These are phyloP conservation scores for thale cress (Arabidopsis thaliana) DNA, from an alignment of 345 rosid species.

Conservation along the genomic window DNA sequence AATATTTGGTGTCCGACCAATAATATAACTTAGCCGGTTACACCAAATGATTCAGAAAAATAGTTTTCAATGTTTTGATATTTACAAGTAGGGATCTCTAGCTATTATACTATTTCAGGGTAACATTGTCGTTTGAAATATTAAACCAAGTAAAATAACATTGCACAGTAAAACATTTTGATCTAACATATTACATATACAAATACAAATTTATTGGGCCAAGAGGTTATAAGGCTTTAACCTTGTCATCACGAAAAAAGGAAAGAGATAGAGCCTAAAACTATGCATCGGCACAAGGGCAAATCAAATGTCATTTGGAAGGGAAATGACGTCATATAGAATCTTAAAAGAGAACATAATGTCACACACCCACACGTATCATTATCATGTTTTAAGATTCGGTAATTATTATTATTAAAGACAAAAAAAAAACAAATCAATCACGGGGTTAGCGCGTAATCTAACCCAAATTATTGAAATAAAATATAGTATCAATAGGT, in stretches of 20 bases:
- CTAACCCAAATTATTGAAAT: conserved; percentile 25
- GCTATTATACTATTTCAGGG: too few species aligned
- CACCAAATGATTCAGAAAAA: too few species aligned
- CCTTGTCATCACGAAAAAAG: background rate
- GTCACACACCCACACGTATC: conserved; percentile 22
- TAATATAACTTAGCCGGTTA: too few species aligned
- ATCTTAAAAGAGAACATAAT: conserved; percentile 20
- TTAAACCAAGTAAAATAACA: background rate
- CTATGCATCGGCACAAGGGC: background rate
- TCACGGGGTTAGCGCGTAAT: conserved; percentile 44
- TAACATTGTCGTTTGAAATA: background rate
- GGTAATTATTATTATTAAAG: background rate
- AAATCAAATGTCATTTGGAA: conserved; percentile 22
- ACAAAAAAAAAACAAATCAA: conserved; percentile 13
- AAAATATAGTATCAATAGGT: conserved; percentile 40
- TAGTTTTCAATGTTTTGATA: too few species aligned
- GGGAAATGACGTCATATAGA: conserved; percentile 8
- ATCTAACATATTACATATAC: background rate
- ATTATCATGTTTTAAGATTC: conserved; percentile 25
- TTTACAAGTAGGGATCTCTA: too few species aligned
- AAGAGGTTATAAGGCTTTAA: background rate
- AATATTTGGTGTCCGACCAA: background rate
- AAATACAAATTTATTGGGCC: background rate
- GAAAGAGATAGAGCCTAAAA: background rate
- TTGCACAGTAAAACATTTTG: background rate